Conservation (phyloP, 192 early-diverging fungal species). For the Linnemannia exigua region DNA sequence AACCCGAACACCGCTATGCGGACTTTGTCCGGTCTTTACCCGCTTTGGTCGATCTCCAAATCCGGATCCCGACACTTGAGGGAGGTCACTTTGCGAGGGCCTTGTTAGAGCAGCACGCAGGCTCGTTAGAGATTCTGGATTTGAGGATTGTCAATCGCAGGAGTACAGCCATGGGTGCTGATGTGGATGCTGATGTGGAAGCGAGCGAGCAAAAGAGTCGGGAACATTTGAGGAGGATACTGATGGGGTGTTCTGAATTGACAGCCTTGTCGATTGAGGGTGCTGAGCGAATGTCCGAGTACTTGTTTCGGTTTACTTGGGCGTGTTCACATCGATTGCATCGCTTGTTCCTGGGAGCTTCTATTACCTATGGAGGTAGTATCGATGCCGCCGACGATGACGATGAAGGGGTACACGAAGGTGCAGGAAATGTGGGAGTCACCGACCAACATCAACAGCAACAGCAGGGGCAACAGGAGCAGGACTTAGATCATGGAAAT, state of each 20-base stretch:
- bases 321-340: constrained; percentile 17
- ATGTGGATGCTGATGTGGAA: not conserved
- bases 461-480: not conserved
- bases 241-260: constrained; percentile 17
- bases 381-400: not conserved
- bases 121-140: constrained; percentile 21
- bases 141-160: constrained; percentile 11
- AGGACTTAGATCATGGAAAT: not conserved
- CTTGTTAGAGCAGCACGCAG: constrained; percentile 1
- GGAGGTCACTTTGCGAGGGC: constrained; percentile 17
- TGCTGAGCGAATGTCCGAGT: not conserved
- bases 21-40: constrained; percentile 8
- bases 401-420: not conserved
- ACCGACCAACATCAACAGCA: not conserved
- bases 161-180: not conserved
- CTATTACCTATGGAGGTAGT: not conserved
- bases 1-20: constrained; percentile 17
- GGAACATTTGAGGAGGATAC: constrained; percentile 11
- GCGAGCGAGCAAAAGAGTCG: not conserved
- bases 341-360: constrained; percentile 18
- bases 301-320: constrained; percentile 29
- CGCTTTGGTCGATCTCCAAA: constrained; percentile 24
- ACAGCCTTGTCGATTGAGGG: constrained; percentile 35
- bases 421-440: not conserved
- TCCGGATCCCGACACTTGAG: constrained; percentile 24